Conservation (phyloP, 805 yeast species). For the Candida railenensis region DNA sequence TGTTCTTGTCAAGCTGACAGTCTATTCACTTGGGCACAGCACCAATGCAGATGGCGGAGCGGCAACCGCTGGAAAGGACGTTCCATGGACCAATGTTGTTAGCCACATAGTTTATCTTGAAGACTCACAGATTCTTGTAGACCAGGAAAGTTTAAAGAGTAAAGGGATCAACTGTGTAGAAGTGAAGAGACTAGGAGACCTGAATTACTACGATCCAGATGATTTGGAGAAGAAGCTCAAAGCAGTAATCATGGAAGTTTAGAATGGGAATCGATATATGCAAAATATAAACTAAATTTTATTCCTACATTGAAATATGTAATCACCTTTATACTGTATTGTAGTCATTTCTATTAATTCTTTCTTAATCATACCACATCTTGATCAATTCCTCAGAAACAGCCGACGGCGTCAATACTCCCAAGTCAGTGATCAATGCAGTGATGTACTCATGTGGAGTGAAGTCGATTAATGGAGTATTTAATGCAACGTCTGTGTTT, state of each 20-base stretch:
- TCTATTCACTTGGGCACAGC: slow-evolving; percentile 43
- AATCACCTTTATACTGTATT: not conserved
- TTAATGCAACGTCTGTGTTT: slow-evolving; percentile 11
- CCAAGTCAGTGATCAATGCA: slow-evolving; percentile 92
- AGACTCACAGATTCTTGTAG: slow-evolving; percentile 50
- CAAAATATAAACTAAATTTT: no score
- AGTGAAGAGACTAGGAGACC: slow-evolving; percentile 26
- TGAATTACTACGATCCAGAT: slow-evolving; percentile 37
- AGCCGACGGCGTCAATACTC: slow-evolving; percentile 95
- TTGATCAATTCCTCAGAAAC: slow-evolving; percentile 98
- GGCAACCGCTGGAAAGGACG: slow-evolving; percentile 5
- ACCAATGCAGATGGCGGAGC: slow-evolving; percentile 11
- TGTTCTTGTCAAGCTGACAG: slow-evolving; percentile 54
- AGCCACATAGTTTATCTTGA: slow-evolving; percentile 63
- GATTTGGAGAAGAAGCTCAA: slow-evolving; percentile 36
- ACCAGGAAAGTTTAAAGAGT: slow-evolving; percentile 33
- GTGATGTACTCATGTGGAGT: slow-evolving; percentile 96
- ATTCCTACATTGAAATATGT: not conserved
- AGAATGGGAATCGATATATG: not conserved
- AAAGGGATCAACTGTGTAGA: slow-evolving; percentile 49
- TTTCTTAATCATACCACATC: slow-evolving; percentile 85
- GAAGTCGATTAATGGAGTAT: slow-evolving; percentile 64
- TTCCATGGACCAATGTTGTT: slow-evolving; percentile 47
- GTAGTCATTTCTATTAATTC: not conserved
- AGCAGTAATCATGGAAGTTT: slow-evolving; percentile 3